A percentile compares a stretch with the other conserved stretches of the same genome.
These are phyloP conservation scores for Marvania coccoides DNA, from an alignment of 139 green algal species.

Conservation along the genomic window DNA sequence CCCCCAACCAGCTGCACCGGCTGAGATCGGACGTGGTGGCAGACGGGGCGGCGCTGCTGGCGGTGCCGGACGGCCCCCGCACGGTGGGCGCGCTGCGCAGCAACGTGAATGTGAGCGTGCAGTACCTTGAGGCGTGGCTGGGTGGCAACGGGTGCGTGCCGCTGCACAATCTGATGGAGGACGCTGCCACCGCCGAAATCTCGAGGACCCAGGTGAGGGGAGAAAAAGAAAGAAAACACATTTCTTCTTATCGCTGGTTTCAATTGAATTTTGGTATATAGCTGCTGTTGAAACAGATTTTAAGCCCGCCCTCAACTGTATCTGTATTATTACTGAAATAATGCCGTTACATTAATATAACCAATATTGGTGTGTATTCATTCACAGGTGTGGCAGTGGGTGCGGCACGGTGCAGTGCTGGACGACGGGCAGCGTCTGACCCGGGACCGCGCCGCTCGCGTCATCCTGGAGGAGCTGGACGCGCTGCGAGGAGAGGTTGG, in stretches of 20 bases:
- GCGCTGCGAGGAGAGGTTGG: constrained; percentile 38
- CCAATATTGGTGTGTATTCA: neutral
- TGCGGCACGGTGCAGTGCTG: constrained; percentile 59
- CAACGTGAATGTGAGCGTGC: constrained; percentile 48
- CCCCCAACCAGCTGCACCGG: constrained; percentile 64
- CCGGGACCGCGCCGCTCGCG: neutral
- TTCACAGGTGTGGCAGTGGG: constrained; percentile 76
- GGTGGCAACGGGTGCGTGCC: constrained; percentile 26
- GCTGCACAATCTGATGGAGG: constrained; percentile 91
- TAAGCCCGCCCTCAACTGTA: too few relatives aligned
- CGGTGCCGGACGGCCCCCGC: constrained; percentile 35
- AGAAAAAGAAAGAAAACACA: neutral
- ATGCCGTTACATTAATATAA: too few relatives aligned
- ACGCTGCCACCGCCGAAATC: constrained; percentile 88
- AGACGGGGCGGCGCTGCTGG: constrained; percentile 27
- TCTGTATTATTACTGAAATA: too few relatives aligned
- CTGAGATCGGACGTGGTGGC: constrained; percentile 49
- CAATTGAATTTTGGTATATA: too few relatives aligned
- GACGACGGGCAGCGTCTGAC: constrained; percentile 44
- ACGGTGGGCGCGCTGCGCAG: constrained; percentile 14
- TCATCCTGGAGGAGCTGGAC: constrained; percentile 67
- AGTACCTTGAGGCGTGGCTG: constrained; percentile 84
- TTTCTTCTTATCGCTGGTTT: too few relatives aligned
- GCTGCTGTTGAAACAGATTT: too few relatives aligned
- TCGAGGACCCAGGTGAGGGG: constrained; percentile 30